Percentiles rank a stretch among this genome's conserved stretches.
Evolutionary conservation across 306 rosid genomes (phyloP).

Genomic region (Purshia tridentata): DNA sequence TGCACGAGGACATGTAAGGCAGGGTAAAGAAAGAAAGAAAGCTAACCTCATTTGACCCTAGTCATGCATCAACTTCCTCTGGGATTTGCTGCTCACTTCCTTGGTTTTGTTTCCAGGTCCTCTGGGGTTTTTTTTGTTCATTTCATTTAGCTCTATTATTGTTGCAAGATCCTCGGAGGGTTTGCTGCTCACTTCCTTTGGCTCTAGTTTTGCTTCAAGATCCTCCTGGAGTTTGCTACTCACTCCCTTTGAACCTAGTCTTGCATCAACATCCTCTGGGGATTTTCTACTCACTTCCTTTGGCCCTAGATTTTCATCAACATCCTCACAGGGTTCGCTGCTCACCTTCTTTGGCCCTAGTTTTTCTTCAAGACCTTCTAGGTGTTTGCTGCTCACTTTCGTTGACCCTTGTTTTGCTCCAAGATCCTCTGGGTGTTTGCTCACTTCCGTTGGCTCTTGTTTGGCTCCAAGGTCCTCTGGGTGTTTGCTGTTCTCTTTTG

Average conservation of each 20-base stretch:
- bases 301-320: not conserved
- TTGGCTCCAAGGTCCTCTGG: not conserved
- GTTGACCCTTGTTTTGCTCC: not conserved
- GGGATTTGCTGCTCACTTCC: too few species aligned
- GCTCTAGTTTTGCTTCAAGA: not conserved
- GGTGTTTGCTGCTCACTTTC: not conserved
- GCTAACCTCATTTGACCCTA: too few species aligned
- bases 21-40: too few species aligned
- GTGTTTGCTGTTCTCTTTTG: constrained; percentile 12
- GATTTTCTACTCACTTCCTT: not conserved
- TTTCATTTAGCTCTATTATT: not conserved
- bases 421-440: not conserved
- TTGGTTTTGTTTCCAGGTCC: not conserved
- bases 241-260: not conserved
- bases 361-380: not conserved
- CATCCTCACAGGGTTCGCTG: not conserved
- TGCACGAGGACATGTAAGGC: not conserved
- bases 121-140: not conserved
- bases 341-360: not conserved
- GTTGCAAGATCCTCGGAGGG: not conserved
- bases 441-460: not conserved
- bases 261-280: not conserved
- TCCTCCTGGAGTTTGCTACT: not conserved
- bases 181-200: not conserved
- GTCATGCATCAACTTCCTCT: too few species aligned